Base-by-base conservation (phyloP, 2,329 filamentous ascomycete genomes). In the Colletotrichum falcatum region DNA sequence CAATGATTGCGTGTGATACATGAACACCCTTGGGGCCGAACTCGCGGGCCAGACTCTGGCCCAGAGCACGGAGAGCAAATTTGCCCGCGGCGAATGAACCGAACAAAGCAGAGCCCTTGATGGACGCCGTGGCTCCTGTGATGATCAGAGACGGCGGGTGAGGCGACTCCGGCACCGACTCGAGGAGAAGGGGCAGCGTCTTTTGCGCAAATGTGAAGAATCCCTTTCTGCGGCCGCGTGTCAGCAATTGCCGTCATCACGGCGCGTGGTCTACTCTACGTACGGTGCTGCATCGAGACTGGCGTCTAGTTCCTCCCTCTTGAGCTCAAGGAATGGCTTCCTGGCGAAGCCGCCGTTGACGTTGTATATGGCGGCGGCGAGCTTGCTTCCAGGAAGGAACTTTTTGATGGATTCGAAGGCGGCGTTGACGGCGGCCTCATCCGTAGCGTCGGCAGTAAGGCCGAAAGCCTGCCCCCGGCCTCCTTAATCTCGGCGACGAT, bases 1-100 rank as follows among this genome's bases (percentile, higher is more conserved):
- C 94, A 65, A 97, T 91, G 71, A 97, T 89, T 6, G 91, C 90
- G 81, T 97, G 93, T 0, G 91, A 89, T 1, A 97, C 91, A 79
- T 97, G 94, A 1, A 97, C 88, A 2, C 94, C 94, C 79, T 93
- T 85, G 0, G 94, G 94, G 0, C 92, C 93, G 79, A 96, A 97
- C 79, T 97, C 94, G 66, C 92, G 88, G 0, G 94, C 92, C 33
- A 97, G 84, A 42, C 89, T 92, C 80, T 95, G 93, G 0, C 88
- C 86, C 61, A 97, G 81, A 0, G 91, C 93, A 39, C 94, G 86
- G 74, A 92, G 83, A 5, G 93, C 94, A 78, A 94, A 97, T 79
- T 97, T 97, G 35, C 91, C 92, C 2, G 90, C 88, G 0, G 94
- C 91, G 77, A 97, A 97, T 6, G 44, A 37, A 11, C 46, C 59